Evolutionary conservation across 2,329 filamentous ascomycete species (phyloP).

Genomic region (Myriosclerotinia curreyana): DNA sequence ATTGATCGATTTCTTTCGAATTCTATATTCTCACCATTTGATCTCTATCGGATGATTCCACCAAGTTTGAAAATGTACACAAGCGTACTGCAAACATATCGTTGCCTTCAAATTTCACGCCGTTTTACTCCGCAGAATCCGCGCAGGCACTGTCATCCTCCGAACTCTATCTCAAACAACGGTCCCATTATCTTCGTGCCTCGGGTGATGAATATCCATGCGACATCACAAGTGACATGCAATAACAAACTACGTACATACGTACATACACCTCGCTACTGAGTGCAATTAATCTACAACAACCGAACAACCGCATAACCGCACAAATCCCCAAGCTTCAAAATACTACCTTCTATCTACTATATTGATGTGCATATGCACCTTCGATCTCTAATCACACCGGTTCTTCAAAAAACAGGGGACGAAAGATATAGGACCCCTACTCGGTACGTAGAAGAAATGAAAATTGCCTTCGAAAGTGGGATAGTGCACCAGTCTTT

Average conservation of each 20-base stretch:
- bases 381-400: neutral
- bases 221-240: neutral
- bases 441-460: neutral
- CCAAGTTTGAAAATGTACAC: no score
- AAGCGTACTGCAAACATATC: no score
- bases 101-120: no score
- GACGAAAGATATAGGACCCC: neutral
- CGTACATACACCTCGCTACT: neutral
- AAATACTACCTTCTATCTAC: neutral
- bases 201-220: neutral
- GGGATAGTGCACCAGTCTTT: neutral
- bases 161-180: neutral
- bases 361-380: conserved; percentile 8
- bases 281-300: neutral
- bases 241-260: neutral
- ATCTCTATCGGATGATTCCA: no score
- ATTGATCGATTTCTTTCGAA: neutral
- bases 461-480: neutral
- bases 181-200: neutral
- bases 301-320: neutral
- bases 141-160: no score
- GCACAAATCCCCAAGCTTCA: neutral
- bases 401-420: neutral
- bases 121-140: no score
- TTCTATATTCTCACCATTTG: neutral